Conservation (phyloP, 495 filamentous ascomycete genomes). For the Thermochaetoides thermophila region DNA sequence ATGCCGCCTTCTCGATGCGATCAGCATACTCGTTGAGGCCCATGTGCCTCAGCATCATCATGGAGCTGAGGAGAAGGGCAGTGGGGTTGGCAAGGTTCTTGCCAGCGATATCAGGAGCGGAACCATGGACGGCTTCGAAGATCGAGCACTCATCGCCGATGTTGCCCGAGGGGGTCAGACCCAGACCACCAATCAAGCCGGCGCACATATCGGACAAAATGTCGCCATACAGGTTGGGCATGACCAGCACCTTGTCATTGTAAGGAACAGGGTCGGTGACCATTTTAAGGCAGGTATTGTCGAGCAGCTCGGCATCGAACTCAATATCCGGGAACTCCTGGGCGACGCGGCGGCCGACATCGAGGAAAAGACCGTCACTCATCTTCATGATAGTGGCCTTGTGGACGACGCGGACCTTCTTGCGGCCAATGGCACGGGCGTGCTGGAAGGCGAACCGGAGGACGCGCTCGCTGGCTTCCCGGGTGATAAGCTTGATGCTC, state of each 20-base stretch:
- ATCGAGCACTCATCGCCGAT: constrained; percentile 98
- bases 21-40: constrained; percentile 68
- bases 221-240: constrained; percentile 99
- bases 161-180: constrained; percentile 93
- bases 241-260: constrained; percentile 98
- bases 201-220: constrained; percentile 99
- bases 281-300: constrained; percentile 98
- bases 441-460: constrained; percentile 96
- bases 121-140: constrained; percentile 98
- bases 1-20: constrained; percentile 85
- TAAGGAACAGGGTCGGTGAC: constrained; percentile 86
- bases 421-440: constrained; percentile 76
- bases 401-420: constrained; percentile 93
- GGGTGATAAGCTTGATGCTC: constrained; percentile 97
- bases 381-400: constrained; percentile 99
- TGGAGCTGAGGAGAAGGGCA: constrained; percentile 73
- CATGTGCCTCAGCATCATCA: constrained; percentile 99
- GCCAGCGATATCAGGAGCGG: constrained; percentile 93
- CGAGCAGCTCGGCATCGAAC: constrained; percentile 91
- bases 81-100: constrained; percentile 93
- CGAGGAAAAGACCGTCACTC: constrained; percentile 94
- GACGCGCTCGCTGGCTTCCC: constrained; percentile 83
- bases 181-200: constrained; percentile 92
- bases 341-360: constrained; percentile 62
- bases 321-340: constrained; percentile 91